These are phyloP conservation scores for Trichosporon faecale DNA, from an alignment of 1,284 basidiomycete genomes.

Conservation along the genomic window DNA sequence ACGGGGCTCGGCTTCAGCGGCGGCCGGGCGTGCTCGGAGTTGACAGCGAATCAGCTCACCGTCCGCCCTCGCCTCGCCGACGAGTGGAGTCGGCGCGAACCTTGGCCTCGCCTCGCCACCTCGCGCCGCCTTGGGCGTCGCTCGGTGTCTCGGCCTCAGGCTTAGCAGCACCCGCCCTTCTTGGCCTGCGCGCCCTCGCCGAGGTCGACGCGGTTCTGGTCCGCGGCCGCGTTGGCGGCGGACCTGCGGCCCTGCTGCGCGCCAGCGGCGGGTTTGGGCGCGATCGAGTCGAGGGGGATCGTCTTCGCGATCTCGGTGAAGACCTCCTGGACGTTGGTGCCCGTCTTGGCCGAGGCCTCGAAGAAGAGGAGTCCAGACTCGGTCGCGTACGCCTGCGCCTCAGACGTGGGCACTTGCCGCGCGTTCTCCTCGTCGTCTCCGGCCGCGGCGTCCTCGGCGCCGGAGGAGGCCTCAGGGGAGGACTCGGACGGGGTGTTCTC, in stretches of 20 bases:
- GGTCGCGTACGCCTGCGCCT: slow-evolving; percentile 92
- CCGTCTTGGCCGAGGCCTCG: slow-evolving; percentile 97
- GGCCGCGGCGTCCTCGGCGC: slow-evolving; percentile 38
- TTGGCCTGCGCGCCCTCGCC: slow-evolving; percentile 58
- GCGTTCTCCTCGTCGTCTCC: slow-evolving; percentile 45
- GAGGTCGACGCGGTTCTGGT: slow-evolving; percentile 67
- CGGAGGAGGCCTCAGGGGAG: no score
- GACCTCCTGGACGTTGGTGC: slow-evolving; percentile 91
- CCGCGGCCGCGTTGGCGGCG: slow-evolving; percentile 59
- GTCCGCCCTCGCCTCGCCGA: no score
- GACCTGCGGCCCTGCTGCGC: slow-evolving; percentile 56
- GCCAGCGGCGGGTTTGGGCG: slow-evolving; percentile 64
- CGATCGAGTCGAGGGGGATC: slow-evolving; percentile 91
- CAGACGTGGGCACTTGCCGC: slow-evolving; percentile 84
- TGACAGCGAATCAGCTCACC: no score
- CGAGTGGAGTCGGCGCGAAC: no score
- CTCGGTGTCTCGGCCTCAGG: neutral
- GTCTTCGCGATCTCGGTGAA: slow-evolving; percentile 99
- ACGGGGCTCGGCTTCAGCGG: no score
- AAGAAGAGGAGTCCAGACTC: slow-evolving; percentile 93
- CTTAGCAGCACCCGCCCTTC: slow-evolving; percentile 49
- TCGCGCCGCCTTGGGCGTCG: no score
- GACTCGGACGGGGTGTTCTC: slow-evolving; percentile 65
- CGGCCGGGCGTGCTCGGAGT: no score
- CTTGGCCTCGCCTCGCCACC: no score